Conservation (phyloP, 2,329 filamentous ascomycete genomes). For the Lasiodiplodia theobromae region DNA sequence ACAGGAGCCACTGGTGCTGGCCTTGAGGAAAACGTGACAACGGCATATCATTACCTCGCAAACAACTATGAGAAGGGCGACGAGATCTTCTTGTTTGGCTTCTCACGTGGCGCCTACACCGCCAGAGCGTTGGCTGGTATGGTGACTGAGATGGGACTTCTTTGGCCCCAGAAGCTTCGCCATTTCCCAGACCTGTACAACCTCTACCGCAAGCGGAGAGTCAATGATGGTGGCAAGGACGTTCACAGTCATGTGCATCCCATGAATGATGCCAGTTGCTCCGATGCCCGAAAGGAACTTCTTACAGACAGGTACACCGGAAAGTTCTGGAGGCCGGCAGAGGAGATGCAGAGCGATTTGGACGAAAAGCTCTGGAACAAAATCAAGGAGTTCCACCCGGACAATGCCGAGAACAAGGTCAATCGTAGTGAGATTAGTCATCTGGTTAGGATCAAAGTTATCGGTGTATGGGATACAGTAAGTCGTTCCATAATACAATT, state of each 20-base stretch:
- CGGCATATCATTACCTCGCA: conserved; percentile 59
- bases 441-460: conserved; percentile 46
- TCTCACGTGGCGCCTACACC: conserved; percentile 55
- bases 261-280: not conserved
- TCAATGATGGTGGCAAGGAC: too few relatives aligned
- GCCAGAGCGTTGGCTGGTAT: conserved; percentile 50
- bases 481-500: conserved; percentile 29
- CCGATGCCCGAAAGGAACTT: not conserved
- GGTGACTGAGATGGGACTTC: conserved; percentile 55
- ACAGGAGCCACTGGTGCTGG: too few relatives aligned
- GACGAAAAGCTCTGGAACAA: not conserved
- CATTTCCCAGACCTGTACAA: conserved; percentile 52
- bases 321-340: not conserved
- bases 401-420: not conserved
- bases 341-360: not conserved
- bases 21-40: conserved; percentile 56
- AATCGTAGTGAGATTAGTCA: not conserved
- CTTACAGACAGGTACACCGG: not conserved
- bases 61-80: conserved; percentile 58
- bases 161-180: conserved; percentile 54
- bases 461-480: conserved; percentile 60
- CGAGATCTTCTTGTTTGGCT: conserved; percentile 55
- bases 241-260: too few relatives aligned
- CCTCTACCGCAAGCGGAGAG: conserved; percentile 35
- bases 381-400: not conserved